These are phyloP conservation scores for Ogataea sp. DNA, from an alignment of 805 yeast genomes.

Conservation along the genomic window DNA sequence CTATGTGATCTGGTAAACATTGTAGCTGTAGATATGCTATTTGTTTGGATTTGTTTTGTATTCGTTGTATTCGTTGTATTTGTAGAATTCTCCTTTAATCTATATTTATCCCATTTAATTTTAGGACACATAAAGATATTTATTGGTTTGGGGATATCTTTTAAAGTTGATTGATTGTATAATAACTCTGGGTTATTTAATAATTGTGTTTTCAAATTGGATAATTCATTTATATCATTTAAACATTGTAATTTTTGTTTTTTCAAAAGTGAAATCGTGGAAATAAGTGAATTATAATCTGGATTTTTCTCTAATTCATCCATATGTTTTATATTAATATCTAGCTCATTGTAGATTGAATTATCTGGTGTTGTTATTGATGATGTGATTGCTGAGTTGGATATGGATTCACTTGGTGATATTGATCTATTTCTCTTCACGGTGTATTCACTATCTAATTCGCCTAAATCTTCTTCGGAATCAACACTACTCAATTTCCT, in stretches of 20 bases:
- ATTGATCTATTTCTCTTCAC: background rate
- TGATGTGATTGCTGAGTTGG: background rate
- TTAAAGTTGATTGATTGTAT: background rate
- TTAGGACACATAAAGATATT: slow-evolving; percentile 6
- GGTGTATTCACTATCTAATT: background rate
- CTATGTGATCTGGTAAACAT: background rate
- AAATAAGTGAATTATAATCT: slow-evolving; percentile 9
- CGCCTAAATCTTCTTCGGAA: background rate
- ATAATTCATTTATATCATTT: slow-evolving; percentile 6
- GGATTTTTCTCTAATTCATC: slow-evolving; percentile 7
- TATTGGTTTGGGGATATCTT: slow-evolving; percentile 5
- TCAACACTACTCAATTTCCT: background rate
- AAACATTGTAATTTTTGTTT: slow-evolving; percentile 5
- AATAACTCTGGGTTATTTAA: slow-evolving; percentile 7
- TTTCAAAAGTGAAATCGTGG: slow-evolving; percentile 8
- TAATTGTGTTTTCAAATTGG: slow-evolving; percentile 3
- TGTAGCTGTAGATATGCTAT: background rate
- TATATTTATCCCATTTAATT: slow-evolving; percentile 8
- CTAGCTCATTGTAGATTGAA: background rate
- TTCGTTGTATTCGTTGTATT: background rate
- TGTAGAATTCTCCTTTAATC: no score
- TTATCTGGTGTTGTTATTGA: background rate
- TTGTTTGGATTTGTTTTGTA: background rate
- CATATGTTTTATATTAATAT: background rate
- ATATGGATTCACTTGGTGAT: background rate